A percentile compares a stretch with the other conserved stretches of the same genome.
Evolutionary conservation across 2,329 filamentous ascomycete genomes (phyloP).

Genomic region (Alternaria sp.): DNA sequence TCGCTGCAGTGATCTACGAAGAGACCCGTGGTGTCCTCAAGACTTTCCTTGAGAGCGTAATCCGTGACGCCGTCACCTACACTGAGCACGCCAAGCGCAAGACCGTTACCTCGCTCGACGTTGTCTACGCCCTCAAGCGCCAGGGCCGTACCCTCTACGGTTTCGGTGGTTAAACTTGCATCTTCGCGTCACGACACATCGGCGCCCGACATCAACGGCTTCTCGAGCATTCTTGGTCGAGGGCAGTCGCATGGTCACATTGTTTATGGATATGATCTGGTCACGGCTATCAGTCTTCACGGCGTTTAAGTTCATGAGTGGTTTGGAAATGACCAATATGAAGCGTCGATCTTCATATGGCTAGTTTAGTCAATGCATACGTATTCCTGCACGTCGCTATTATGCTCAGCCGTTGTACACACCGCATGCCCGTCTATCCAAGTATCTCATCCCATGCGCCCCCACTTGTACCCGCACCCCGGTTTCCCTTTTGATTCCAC

Average conservation of each 20-base stretch:
- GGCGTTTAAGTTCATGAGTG: conserved; percentile 45
- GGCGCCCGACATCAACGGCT: conserved; percentile 19
- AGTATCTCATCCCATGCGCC: conserved; percentile 3
- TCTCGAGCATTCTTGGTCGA: conserved; percentile 23
- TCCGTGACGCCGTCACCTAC: conserved; percentile 79
- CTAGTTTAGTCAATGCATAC: conserved; percentile 43
- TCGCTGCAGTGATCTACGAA: conserved; percentile 73
- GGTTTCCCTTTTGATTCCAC: background rate
- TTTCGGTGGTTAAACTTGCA: conserved; percentile 78
- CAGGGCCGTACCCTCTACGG: conserved; percentile 80
- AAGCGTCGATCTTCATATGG: conserved; percentile 29
- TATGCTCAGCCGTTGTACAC: background rate
- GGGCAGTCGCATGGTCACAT: conserved; percentile 29
- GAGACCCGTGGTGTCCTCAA: conserved; percentile 80
- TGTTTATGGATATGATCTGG: conserved; percentile 40
- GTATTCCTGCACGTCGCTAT: conserved; percentile 12
- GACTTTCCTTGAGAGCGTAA: conserved; percentile 79
- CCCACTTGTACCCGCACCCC: conserved; percentile 22
- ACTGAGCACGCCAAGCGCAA: conserved; percentile 83
- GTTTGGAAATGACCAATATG: conserved; percentile 40
- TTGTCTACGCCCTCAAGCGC: conserved; percentile 70
- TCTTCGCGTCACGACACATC: conserved; percentile 28
- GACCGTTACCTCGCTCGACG: conserved; percentile 74
- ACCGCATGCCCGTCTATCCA: background rate
- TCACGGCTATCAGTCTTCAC: conserved; percentile 42